phyloP scores from a whole-genome alignment of 768 basidiomycete species.

The Lentinula edodes region DNA sequence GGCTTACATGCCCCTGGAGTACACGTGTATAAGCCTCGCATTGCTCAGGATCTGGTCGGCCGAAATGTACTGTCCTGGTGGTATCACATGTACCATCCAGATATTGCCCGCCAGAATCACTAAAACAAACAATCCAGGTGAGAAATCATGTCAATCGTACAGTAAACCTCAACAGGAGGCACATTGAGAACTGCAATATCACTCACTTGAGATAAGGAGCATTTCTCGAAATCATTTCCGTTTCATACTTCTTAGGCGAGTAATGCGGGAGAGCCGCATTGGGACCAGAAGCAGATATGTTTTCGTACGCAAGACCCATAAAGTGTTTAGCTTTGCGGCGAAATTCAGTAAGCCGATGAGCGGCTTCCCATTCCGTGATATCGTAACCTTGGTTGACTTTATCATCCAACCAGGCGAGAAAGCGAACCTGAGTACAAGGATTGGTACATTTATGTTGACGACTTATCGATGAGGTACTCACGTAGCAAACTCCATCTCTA shows the following conservation, averaged over 20 bases:
- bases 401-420: constrained; percentile 88
- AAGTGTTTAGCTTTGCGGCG: constrained; percentile 66
- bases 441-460: constrained; percentile 7
- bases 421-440: constrained; percentile 45
- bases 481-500: constrained; percentile 83
- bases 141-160: neutral
- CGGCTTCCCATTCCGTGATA: constrained; percentile 91
- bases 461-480: constrained; percentile 30
- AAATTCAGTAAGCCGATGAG: constrained; percentile 74
- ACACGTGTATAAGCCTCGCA: constrained; percentile 93
- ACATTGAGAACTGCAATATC: neutral
- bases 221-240: constrained; percentile 69
- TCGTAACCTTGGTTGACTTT: constrained; percentile 72
- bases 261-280: constrained; percentile 97
- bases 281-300: constrained; percentile 82
- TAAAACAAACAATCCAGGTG: constrained; percentile 23
- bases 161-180: neutral
- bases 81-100: constrained; percentile 88
- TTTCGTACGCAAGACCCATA: constrained; percentile 84
- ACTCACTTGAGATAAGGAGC: constrained; percentile 87
- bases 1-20: constrained; percentile 88
- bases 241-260: constrained; percentile 61
- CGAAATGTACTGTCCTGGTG: constrained; percentile 80
- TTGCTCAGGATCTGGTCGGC: constrained; percentile 79
- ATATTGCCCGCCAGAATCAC: constrained; percentile 91